Evolutionary conservation across 2,329 filamentous ascomycete genomes (phyloP).

Genomic region (Fusarium globosum): DNA sequence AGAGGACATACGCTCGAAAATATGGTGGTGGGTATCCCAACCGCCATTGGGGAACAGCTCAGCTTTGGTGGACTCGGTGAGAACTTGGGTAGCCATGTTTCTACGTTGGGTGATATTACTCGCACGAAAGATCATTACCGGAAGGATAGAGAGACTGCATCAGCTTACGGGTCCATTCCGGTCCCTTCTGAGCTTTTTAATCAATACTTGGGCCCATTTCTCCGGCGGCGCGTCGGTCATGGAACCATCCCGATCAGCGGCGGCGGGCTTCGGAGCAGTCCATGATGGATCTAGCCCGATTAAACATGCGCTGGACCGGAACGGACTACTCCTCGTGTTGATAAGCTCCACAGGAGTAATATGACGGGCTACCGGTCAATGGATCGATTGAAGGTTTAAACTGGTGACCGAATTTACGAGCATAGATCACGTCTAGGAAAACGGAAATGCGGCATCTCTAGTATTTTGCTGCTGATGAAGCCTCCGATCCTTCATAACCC

Average conservation of each 20-base stretch:
- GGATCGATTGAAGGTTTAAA: fast-evolving
- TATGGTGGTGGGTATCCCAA: background rate
- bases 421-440: background rate
- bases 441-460: background rate
- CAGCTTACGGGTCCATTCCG: fast-evolving
- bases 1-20: background rate
- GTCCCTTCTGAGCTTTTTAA: background rate
- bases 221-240: fast-evolving
- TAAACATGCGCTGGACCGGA: fast-evolving
- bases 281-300: background rate
- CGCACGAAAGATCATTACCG: background rate
- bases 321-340: background rate
- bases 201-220: fast-evolving
- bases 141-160: background rate
- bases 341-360: background rate
- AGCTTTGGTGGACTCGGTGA: background rate
- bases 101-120: background rate
- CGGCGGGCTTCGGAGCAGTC: background rate
- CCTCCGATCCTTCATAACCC: background rate
- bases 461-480: background rate
- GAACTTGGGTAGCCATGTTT: background rate
- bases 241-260: background rate
- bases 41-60: background rate
- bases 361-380: background rate
- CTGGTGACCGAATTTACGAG: fast-evolving